Percentiles rank a stretch among this genome's conserved stretches.
phyloP scores from a whole-genome alignment of 2,329 filamentous ascomycete species.

The Claviceps spartinae region DNA sequence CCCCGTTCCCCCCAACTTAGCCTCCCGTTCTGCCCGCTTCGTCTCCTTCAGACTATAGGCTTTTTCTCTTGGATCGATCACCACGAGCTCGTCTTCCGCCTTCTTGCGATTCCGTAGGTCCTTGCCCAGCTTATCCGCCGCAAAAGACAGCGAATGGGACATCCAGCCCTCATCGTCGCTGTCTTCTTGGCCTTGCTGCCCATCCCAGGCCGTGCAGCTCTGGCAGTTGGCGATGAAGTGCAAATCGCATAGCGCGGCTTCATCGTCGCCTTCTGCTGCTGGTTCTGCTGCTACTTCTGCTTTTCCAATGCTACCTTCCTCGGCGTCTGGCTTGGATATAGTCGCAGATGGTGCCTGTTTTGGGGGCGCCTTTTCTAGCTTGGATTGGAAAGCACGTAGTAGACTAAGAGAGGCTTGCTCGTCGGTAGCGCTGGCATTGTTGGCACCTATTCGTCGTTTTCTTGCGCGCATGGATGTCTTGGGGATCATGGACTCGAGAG shows the following conservation, averaged over 20 bases:
- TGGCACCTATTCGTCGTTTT: slow-evolving; percentile 49
- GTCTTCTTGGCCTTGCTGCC: slow-evolving; percentile 39
- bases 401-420: slow-evolving; percentile 55
- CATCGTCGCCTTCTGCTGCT: slow-evolving; percentile 35
- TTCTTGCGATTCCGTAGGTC: slow-evolving; percentile 82
- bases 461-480: slow-evolving; percentile 55
- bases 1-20: slow-evolving; percentile 37
- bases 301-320: slow-evolving; percentile 5
- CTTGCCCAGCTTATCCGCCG: slow-evolving; percentile 81
- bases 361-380: slow-evolving; percentile 46
- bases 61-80: slow-evolving; percentile 84
- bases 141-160: slow-evolving; percentile 72
- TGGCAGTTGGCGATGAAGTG: slow-evolving; percentile 95
- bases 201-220: slow-evolving; percentile 77
- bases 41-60: slow-evolving; percentile 57
- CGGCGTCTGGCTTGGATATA: slow-evolving; percentile 23
- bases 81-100: slow-evolving; percentile 79
- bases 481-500: slow-evolving; percentile 62
- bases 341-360: slow-evolving; percentile 25
- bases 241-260: slow-evolving; percentile 71
- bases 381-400: slow-evolving; percentile 67
- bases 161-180: slow-evolving; percentile 65
- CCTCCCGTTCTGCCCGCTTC: slow-evolving; percentile 45
- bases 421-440: slow-evolving; percentile 36
- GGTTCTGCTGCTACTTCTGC: neutral